Evolutionary conservation across 75 land plant species (phyloP), one percentile per base, ranked within the genome.

Genomic region (Sequoia sempervirens): DNA sequence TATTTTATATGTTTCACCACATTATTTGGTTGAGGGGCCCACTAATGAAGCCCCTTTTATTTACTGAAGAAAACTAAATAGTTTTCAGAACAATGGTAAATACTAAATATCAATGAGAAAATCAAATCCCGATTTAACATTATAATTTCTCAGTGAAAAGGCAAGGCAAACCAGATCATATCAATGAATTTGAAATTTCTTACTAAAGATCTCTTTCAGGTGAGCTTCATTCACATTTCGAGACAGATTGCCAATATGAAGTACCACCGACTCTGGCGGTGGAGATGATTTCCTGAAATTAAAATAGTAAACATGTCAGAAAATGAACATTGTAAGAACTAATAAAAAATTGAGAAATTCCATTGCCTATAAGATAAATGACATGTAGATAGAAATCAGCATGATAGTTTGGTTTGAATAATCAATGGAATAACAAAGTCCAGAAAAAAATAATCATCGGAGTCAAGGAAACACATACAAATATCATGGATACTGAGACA

Each of bases 211-310:
- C 87, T 97, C 99, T 78, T 91, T 94, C 37, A 97, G 78, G 89
- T 97, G 99, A 56, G 90, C 96, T 85, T 97, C 98, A 88, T 96
- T 90, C n/a, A 96, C 99, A 93, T 96, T 95, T 85, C 99, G 93
- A 18, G 91, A 92, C 34, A 96, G 91, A 23, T 90, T 85, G 43
- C 92, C 94, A 82, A 96, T 75, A 79, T 91, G 90, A 58, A 97
- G 91, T 76, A 90, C 91, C 81, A 90, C 93, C 15, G 98, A 94
- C 54, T 94, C 99, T 41, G 83, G 84, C 26, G 86, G 81, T 30
- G 97, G 89, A 40, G 93, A 87, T n/a, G 87, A 73, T 86, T 95
- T 96, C 91, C 98, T 96, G 94, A 58, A 85, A 87, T 26, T 72
- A 74, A 74, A 70, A 75, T 75, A 8, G 40, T 75, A 20, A 75